These are phyloP conservation scores for Metschnikowia bowlesiae DNA, from an alignment of 805 yeast genomes.

Conservation along the genomic window DNA sequence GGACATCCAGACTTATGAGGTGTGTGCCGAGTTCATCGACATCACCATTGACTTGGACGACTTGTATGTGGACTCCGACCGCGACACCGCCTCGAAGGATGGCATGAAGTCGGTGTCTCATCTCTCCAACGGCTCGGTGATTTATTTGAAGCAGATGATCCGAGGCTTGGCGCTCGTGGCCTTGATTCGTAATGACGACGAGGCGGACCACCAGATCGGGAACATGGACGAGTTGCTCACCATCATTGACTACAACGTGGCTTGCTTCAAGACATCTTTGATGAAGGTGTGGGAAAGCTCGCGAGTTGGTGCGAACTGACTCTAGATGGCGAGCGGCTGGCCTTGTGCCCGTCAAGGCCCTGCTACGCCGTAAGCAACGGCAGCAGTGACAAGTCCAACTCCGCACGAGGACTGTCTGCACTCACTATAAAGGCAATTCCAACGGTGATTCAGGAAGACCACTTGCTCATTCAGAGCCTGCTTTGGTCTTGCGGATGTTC, in stretches of 20 bases:
- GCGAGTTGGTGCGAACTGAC: conserved; percentile 8
- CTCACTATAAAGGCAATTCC: too few relatives aligned
- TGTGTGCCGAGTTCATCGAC: conserved; percentile 95
- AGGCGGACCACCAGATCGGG: conserved; percentile 4
- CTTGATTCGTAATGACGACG: conserved; percentile 63
- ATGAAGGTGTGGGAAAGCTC: conserved; percentile 65
- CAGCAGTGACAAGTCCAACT: too few relatives aligned
- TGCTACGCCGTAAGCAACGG: too few relatives aligned
- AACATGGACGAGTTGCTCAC: conserved; percentile 45
- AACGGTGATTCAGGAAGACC: too few relatives aligned
- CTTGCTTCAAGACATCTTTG: conserved; percentile 69
- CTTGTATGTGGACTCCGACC: conserved; percentile 40
- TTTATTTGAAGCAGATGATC: conserved; percentile 87
- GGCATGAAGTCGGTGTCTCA: conserved; percentile 66
- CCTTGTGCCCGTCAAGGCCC: too few relatives aligned
- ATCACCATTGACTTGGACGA: conserved; percentile 86
- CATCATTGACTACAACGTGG: conserved; percentile 84
- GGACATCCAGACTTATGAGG: conserved; percentile 92
- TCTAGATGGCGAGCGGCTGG: too few relatives aligned
- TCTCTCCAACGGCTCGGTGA: conserved; percentile 76
- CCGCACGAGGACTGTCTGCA: too few relatives aligned
- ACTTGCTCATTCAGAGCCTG: too few relatives aligned
- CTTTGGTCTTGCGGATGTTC: too few relatives aligned
- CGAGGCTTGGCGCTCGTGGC: conserved; percentile 91
- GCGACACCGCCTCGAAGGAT: conserved; percentile 15